Evolutionary conservation across 2,329 filamentous ascomycete species (phyloP), one percentile per base, ranked within the genome.

Genomic region (Plectosphaerella sp.): DNA sequence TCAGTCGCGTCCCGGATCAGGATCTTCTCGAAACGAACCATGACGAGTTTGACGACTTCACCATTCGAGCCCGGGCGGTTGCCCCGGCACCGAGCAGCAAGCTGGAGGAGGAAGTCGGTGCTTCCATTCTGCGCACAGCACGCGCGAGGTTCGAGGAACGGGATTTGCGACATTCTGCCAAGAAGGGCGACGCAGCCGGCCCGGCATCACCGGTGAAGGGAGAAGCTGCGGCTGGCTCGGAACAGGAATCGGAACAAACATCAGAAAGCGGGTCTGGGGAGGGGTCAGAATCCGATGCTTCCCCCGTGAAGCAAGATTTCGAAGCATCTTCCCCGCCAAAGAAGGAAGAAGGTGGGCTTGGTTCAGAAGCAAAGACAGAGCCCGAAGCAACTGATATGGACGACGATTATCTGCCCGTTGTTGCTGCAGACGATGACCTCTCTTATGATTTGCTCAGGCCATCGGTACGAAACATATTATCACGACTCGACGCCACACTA

Each of bases 21-120:
- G 72, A 73, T 18, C 78, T 88, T 55, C 65, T 73, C 49, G 75
- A 72, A 58, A 72, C 65, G 55, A 64, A 65, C 8, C 61, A 68
- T 8, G 75, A 82, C 47, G 71, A 74, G 7, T 70, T 79, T 50
- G 78, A 82, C 28, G 63, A 60, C 12, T 82, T 77, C 61, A 83
- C 76, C 0, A 70, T 82, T 33, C 77, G 74, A 50, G 73, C 67
- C 52, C 63, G 62, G 18, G 28, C 8, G 8, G 67, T 75, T 33
- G 63, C 66, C 25, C 65, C 64, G 16, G 70, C 75, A 49, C 79
- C 84, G 2, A 86, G 87, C 57, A 71, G 75, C 1, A 78, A 80
- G 20, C 63, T 97, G 36, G 83, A 89, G 60, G 89, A 93, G 47
- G 80, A 86, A 47, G 62, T 96, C 3, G 75, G 83, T 11, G 89